Base-by-base conservation (phyloP, 1,284 basidiomycete species). In the Cryptococcus hybrid region DNA sequence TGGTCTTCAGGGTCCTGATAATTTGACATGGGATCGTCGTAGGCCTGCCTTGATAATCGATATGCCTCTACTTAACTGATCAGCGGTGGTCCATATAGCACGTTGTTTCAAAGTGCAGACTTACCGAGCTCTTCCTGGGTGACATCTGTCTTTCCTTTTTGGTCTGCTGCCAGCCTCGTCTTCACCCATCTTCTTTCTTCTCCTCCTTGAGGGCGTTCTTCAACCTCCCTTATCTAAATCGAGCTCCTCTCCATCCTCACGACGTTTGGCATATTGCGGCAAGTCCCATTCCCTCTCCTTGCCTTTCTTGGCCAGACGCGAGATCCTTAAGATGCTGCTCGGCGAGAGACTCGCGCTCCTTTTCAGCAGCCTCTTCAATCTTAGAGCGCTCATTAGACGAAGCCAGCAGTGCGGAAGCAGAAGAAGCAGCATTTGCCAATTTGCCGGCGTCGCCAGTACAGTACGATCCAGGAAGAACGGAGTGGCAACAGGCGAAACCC, bases 401-500 rank as follows among this genome's bases (percentile, higher is more conserved):
- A 78, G 75, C 57, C 5, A 93, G 83, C 40, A 93, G 81, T 30
- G 84, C 82, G 63, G 85, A 83, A 1, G 88, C 87, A 61, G 82
- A 86, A 1, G 88, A 88, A 13, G 87, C 86, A 39, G 84, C 69
- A 6, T 84, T 80, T 6, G 94, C 94, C 59, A 86, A 84, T 61
- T 90, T 96, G 57, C 91, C 94, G 7, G 88, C 92, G 72, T 85
- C 75, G 1, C 94, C 94, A 36, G 94, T 88, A 75, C 95, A 99
- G 75, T 99, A 99, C 7, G 92, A 94, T 49, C 90, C 82, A 69
- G 92, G 88, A 48, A 94, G 60, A 57, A 72, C 82, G 8, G 91
- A 93, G 74, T 96, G 93, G 73, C 96, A 99, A 78, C 96, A 99
- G 36, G 84, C 87, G 76, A 89, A 99, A 48, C 96, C 96, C 96